A percentile compares a stretch with the other conserved stretches of the same genome.
Conservation (phyloP, 306 rosid species). For the Fragaria vesca region DNA sequence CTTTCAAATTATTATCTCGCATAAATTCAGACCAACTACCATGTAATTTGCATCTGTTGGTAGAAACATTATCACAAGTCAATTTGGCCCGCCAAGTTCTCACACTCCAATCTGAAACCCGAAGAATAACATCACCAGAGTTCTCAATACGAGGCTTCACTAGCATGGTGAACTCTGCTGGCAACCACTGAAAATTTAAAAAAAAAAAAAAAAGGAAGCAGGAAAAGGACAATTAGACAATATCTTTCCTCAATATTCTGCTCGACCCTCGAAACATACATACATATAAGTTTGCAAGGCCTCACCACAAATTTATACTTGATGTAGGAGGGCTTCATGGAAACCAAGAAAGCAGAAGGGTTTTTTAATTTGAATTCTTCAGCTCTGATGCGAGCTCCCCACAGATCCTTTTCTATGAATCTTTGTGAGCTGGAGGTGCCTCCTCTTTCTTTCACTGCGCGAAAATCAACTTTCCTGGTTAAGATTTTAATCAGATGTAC, state of each 20-base stretch:
- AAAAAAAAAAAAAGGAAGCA: no score
- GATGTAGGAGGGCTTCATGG: background rate
- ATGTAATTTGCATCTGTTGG: background rate
- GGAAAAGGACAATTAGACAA: background rate
- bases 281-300: background rate
- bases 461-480: background rate
- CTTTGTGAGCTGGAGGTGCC: background rate
- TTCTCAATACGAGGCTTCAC: background rate
- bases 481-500: background rate
- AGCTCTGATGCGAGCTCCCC: background rate
- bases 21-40: slow-evolving; percentile 6
- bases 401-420: background rate
- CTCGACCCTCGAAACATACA: background rate
- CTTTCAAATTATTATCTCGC: slow-evolving; percentile 7
- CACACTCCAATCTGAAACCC: background rate
- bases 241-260: background rate
- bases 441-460: background rate
- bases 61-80: background rate
- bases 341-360: background rate
- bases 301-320: background rate
- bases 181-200: background rate
- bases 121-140: background rate
- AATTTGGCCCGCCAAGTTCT: background rate
- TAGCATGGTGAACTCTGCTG: slow-evolving; percentile 1
- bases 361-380: background rate